Percentiles rank a stretch among this genome's conserved stretches.
Conservation (phyloP, 495 filamentous ascomycete species). For the Pyrenula aspistea region DNA sequence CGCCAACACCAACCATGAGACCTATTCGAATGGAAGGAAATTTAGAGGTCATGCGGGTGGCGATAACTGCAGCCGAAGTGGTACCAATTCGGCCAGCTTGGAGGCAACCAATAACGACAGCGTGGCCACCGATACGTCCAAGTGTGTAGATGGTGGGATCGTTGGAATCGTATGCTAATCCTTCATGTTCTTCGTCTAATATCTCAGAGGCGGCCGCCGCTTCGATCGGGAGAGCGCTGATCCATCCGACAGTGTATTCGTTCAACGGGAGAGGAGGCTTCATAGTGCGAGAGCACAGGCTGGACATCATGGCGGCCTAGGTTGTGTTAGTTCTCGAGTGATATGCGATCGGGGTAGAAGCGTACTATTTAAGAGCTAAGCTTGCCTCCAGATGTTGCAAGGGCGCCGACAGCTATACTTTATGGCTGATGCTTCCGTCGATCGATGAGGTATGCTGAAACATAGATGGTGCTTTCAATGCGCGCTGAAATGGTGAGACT, state of each 20-base stretch:
- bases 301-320: no score
- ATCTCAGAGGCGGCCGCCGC: slow-evolving; percentile 19
- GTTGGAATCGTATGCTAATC: background rate
- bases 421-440: no score
- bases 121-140: slow-evolving; percentile 20
- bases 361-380: no score
- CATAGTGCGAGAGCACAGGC: no score
- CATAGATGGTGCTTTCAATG: no score
- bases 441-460: no score
- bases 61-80: slow-evolving; percentile 15
- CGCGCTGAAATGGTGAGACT: no score
- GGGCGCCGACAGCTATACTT: no score
- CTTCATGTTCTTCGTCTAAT: slow-evolving; percentile 25
- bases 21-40: slow-evolving; percentile 19
- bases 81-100: slow-evolving; percentile 8
- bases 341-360: no score
- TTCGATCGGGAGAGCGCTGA: slow-evolving; percentile 27
- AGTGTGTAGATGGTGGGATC: slow-evolving; percentile 21
- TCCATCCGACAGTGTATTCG: slow-evolving; percentile 33
- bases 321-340: no score
- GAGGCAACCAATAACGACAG: slow-evolving; percentile 24
- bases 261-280: no score
- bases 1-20: slow-evolving; percentile 27
- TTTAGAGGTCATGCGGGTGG: slow-evolving; percentile 13
- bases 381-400: no score